These are phyloP conservation scores for Pilatotrama ljubarskyi DNA, from an alignment of 768 basidiomycete genomes.

Conservation along the genomic window DNA sequence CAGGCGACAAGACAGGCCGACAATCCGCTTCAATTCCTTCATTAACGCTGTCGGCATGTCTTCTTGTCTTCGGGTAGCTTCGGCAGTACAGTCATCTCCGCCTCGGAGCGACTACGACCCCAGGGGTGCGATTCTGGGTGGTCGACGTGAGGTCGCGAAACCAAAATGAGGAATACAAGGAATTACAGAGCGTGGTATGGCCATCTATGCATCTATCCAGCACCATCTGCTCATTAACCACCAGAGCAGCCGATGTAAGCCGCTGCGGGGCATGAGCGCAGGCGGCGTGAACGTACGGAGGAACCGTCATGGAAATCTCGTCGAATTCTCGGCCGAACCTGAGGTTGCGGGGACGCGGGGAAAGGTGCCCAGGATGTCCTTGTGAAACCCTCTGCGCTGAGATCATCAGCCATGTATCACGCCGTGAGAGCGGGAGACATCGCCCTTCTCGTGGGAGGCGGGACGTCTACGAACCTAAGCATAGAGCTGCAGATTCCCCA, in stretches of 20 bases:
- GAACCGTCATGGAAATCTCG: slow-evolving; percentile 20
- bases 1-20: not conserved
- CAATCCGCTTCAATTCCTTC: not conserved
- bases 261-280: not conserved
- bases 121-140: not conserved
- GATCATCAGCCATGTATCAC: slow-evolving; percentile 11
- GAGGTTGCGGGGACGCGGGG: slow-evolving; percentile 8
- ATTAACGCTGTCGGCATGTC: not conserved
- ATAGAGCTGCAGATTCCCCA: slow-evolving; percentile 16
- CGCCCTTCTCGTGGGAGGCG: slow-evolving; percentile 7
- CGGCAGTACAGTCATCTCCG: not conserved
- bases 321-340: slow-evolving; percentile 17
- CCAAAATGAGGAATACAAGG: not conserved
- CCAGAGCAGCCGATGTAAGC: not conserved
- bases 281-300: slow-evolving; percentile 9
- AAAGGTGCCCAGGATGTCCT: not conserved
- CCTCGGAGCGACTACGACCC: not conserved
- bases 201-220: not conserved
- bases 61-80: not conserved
- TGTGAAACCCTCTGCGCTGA: not conserved
- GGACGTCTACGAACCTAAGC: slow-evolving; percentile 2
- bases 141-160: not conserved
- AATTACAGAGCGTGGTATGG: no score
- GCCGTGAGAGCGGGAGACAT: slow-evolving; percentile 3
- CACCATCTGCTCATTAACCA: not conserved